Base-by-base conservation (phyloP, 257 asterid genomes). In the Solanum medicagineum region DNA sequence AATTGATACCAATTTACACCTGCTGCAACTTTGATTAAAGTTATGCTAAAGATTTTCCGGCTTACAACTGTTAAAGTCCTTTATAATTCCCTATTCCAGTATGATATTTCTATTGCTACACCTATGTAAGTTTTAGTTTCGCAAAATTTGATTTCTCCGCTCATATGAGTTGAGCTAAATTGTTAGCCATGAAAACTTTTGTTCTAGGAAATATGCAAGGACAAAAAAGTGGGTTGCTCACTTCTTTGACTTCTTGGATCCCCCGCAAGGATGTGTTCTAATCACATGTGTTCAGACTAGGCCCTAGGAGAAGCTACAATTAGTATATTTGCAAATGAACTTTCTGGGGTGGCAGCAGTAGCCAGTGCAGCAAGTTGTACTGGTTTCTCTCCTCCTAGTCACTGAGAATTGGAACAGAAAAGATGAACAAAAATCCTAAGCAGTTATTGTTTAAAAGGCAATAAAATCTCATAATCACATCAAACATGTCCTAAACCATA, bases 191-290 rank as follows among this genome's bases (percentile, higher is more conserved):
- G 36, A 32, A 32, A 32, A 32, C 0, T 32, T 32, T 32, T 32
- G 36, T 32, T 32, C 36, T 32, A 32, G 36, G 36, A 32, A 32
- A 32, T 32, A 32, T 32, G 36, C 87, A 77, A 62, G 82, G 57
- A 49, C 80, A 85, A 24, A 32, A 65, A 40, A 69, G 22, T 47
- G 20, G 57, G 32, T 77, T 62, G 14, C 49, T 85, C 84, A 85
- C 79, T 85, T 77, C 84, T 85, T 85, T 5, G 84, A 60, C 60
- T 85, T 85, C 80, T 85, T 85, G 32, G 77, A 57, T 29, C 60
- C 80, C 84, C 84, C 79, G 84, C 80, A 77, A 42, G 26, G 81
- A 83, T 10, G 32, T 60, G 29, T 8, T 44, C 71, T 60, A 26
- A 51, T 77, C 83, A 77, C 6, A 77, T 26, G 29, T 10, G 47